A percentile compares a stretch with the other conserved stretches of the same genome.
Conservation (phyloP, 306 rosid species). For the Gleditsia sinensis region DNA sequence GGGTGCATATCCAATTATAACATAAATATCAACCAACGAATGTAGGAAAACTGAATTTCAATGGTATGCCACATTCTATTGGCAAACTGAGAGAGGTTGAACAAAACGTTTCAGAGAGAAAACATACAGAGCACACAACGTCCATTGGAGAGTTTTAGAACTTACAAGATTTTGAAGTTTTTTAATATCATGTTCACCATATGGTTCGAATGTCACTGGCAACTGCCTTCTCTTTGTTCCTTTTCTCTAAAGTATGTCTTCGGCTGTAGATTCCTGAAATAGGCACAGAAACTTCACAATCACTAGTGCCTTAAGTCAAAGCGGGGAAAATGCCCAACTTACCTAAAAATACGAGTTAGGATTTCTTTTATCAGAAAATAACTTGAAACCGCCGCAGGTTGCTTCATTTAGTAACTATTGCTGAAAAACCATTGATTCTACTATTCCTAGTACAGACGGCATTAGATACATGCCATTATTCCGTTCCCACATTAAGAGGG, state of each 20-base stretch:
- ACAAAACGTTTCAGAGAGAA: not conserved
- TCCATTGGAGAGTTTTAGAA: slow-evolving; percentile 5
- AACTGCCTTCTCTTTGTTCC: slow-evolving; percentile 45
- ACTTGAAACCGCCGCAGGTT: no score
- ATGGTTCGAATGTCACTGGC: not conserved
- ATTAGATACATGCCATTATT: no score
- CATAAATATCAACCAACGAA: slow-evolving; percentile 17
- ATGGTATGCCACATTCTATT: not conserved
- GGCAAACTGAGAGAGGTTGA: not conserved
- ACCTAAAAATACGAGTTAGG: no score
- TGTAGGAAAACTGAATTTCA: not conserved
- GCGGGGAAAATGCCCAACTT: not conserved
- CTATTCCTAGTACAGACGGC: no score
- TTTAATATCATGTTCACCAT: not conserved
- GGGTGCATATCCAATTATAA: not conserved
- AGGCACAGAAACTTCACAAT: slow-evolving; percentile 31
- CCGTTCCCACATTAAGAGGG: no score
- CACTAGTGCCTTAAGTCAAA: slow-evolving; percentile 31
- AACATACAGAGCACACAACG: slow-evolving; percentile 11
- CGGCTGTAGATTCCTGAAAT: slow-evolving; percentile 36
- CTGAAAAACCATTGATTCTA: no score
- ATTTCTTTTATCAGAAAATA: no score
- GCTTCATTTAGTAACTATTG: no score
- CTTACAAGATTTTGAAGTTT: not conserved
- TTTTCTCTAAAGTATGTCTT: slow-evolving; percentile 38